Evolutionary conservation across 2,329 filamentous ascomycete genomes (phyloP).

Genomic region (Clarireedia paspali): DNA sequence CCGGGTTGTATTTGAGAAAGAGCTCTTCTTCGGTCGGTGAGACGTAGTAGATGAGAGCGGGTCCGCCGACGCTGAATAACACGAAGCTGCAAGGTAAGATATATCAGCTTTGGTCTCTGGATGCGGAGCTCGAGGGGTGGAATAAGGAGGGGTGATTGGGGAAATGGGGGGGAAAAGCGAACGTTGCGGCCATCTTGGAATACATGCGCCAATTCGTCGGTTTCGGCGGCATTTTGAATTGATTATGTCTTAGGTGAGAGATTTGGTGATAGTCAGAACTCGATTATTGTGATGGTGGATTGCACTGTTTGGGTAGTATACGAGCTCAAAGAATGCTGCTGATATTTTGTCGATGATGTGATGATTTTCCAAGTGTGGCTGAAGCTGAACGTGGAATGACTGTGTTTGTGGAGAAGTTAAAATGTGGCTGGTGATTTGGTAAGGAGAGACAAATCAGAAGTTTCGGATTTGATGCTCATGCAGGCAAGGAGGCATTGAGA

Average conservation of each 20-base stretch:
- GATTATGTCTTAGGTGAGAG: background rate
- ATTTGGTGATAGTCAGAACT: background rate
- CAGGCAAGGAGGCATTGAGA: too few relatives aligned
- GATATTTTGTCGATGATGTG: conserved; percentile 6
- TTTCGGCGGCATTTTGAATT: conserved; percentile 36
- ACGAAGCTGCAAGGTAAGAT: conserved; percentile 51
- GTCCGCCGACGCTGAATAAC: conserved; percentile 71
- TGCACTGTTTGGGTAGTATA: background rate
- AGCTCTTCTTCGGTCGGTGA: conserved; percentile 86
- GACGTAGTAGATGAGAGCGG: conserved; percentile 72
- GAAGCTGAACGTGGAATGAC: background rate
- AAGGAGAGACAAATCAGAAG: too few relatives aligned
- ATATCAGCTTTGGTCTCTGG: conserved; percentile 5
- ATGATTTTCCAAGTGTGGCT: conserved; percentile 3
- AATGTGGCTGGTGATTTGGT: too few relatives aligned
- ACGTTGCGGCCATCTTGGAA: conserved; percentile 67
- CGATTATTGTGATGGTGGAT: background rate
- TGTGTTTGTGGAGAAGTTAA: too few relatives aligned
- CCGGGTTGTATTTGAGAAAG: conserved; percentile 86
- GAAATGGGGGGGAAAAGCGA: conserved; percentile 30
- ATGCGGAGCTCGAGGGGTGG: background rate
- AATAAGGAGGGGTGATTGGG: background rate
- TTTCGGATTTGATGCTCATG: too few relatives aligned
- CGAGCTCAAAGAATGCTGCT: background rate
- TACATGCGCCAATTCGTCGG: conserved; percentile 48